phyloP scores from a whole-genome alignment of 2,329 filamentous ascomycete species.

The Coleophoma crateriformis region DNA sequence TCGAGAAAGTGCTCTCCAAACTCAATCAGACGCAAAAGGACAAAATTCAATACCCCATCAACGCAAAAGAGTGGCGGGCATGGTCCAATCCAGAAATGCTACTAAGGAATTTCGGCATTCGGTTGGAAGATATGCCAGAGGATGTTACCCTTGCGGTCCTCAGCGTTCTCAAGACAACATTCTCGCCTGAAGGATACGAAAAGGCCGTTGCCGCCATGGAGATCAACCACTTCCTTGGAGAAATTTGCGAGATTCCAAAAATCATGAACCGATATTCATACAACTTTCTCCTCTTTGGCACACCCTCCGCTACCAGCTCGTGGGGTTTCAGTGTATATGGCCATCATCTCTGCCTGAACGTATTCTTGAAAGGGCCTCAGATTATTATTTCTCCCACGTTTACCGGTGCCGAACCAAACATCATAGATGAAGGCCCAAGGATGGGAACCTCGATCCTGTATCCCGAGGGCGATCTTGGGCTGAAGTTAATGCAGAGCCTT shows the following conservation, averaged over 20 bases:
- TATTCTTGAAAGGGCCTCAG: constrained; percentile 59
- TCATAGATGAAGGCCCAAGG: constrained; percentile 8
- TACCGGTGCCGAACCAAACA: constrained; percentile 72
- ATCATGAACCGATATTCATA: constrained; percentile 10
- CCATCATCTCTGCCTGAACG: constrained; percentile 69
- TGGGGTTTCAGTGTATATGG: constrained; percentile 46
- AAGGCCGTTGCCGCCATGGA: constrained; percentile 7
- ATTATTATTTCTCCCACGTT: constrained; percentile 69
- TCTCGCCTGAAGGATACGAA: constrained; percentile 9
- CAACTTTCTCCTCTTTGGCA: constrained; percentile 11
- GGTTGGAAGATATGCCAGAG: constrained; percentile 6
- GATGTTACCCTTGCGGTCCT: constrained; percentile 4
- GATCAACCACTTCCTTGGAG: constrained; percentile 10
- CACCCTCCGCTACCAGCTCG: constrained; percentile 5
- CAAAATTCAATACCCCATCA: constrained; percentile 53
- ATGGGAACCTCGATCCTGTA: constrained; percentile 4
- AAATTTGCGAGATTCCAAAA: constrained; percentile 4
- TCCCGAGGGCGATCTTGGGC: constrained; percentile 28
- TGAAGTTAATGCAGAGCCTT: constrained; percentile 7
- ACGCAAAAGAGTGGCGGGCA: constrained; percentile 28
- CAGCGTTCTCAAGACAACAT: constrained; percentile 6
- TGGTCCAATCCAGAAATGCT: constrained; percentile 14
- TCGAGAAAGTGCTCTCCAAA: constrained; percentile 4
- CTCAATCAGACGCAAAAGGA: constrained; percentile 3
- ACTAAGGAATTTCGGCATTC: constrained; percentile 5